These are phyloP conservation scores for Glycine soja DNA, from an alignment of 306 rosid species.

Conservation along the genomic window DNA sequence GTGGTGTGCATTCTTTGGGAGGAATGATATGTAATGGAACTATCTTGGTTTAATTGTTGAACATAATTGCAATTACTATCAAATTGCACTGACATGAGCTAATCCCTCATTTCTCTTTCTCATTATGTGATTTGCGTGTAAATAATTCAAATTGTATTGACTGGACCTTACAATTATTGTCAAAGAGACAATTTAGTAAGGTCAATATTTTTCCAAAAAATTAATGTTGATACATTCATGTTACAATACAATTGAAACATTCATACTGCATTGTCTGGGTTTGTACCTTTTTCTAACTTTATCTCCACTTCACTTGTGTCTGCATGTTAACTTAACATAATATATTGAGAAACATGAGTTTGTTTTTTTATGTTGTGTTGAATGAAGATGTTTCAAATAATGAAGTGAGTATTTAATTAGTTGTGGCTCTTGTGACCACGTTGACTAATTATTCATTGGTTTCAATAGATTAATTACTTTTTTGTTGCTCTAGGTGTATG, in stretches of 20 bases:
- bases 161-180: slow-evolving; percentile 11
- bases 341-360: slow-evolving; percentile 80
- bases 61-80: slow-evolving; percentile 13
- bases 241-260: slow-evolving; percentile 8
- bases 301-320: slow-evolving; percentile 42
- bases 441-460: slow-evolving; percentile 33
- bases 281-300: slow-evolving; percentile 35
- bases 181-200: not conserved
- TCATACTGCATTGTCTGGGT: not conserved
- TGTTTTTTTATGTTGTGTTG: slow-evolving; percentile 79
- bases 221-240: slow-evolving; percentile 17
- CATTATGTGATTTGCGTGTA: slow-evolving; percentile 37
- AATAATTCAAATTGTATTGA: slow-evolving; percentile 35
- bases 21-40: too few species aligned
- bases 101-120: slow-evolving; percentile 27
- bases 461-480: slow-evolving; percentile 33
- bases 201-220: slow-evolving; percentile 22
- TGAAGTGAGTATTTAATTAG: slow-evolving; percentile 58
- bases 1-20: too few species aligned
- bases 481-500: slow-evolving; percentile 61
- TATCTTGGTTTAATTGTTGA: too few species aligned
- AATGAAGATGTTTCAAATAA: slow-evolving; percentile 82
- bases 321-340: slow-evolving; percentile 83
- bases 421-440: slow-evolving; percentile 30
- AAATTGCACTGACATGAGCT: too few species aligned